These are phyloP conservation scores for Hanseniaspora mollemarum DNA, from an alignment of 805 yeast species.

Conservation along the genomic window DNA sequence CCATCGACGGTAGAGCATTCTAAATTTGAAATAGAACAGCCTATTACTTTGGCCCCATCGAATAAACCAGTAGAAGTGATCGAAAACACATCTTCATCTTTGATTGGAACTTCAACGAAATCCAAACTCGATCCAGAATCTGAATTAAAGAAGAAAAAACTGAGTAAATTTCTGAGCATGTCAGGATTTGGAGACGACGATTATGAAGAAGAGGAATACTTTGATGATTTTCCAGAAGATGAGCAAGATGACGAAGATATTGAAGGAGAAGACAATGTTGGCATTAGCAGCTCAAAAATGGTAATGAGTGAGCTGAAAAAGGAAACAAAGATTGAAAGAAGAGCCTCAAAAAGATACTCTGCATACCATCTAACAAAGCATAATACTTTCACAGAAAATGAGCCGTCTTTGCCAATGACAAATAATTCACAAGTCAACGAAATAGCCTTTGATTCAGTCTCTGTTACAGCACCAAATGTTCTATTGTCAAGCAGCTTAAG, in stretches of 20 bases:
- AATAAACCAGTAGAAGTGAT: too few species aligned
- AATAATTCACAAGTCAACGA: background rate
- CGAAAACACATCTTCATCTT: background rate
- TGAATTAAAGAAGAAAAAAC: constrained; percentile 10
- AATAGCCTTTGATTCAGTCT: background rate
- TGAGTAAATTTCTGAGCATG: constrained; percentile 15
- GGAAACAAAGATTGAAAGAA: constrained; percentile 71
- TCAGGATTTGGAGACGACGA: constrained; percentile 3
- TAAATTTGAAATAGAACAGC: too few species aligned
- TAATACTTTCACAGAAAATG: constrained; percentile 36
- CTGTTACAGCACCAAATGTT: background rate
- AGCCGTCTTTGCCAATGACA: background rate
- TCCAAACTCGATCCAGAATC: constrained; percentile 14
- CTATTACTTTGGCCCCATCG: too few species aligned
- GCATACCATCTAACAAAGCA: constrained; percentile 79
- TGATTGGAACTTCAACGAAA: background rate
- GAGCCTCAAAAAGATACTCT: constrained; percentile 88
- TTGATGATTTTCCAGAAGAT: background rate
- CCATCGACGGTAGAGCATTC: too few species aligned
- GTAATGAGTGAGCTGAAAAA: constrained; percentile 70
- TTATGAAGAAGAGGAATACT: background rate
- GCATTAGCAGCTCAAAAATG: constrained; percentile 6
- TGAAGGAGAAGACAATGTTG: constrained; percentile 31
- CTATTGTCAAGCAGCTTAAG: background rate
- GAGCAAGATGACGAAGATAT: constrained; percentile 37